phyloP scores from a whole-genome alignment of 164 flowering plant genomes.

The Kalanchoe fedtschenkoi region DNA sequence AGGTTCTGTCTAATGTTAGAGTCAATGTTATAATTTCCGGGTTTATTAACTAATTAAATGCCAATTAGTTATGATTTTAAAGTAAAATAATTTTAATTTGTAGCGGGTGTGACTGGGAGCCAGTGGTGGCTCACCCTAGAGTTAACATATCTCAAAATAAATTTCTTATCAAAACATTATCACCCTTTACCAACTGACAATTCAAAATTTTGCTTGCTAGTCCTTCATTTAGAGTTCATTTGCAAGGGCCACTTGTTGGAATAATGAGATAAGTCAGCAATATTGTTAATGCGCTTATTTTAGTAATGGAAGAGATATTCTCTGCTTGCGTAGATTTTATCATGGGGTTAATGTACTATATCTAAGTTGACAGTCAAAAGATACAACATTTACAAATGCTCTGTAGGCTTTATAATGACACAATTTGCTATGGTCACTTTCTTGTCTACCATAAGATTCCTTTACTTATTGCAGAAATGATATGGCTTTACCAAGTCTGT shows the following conservation, averaged over 20 bases:
- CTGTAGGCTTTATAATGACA: neutral
- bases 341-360: neutral
- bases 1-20: neutral
- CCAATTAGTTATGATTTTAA: neutral
- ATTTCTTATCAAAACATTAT: neutral
- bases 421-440: neutral
- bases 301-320: neutral
- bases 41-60: neutral
- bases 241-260: neutral
- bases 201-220: neutral
- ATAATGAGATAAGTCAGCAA: neutral
- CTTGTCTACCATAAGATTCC: neutral
- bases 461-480: constrained; percentile 38
- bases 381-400: neutral
- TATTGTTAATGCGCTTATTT: neutral
- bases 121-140: too few relatives aligned
- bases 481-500: constrained; percentile 27
- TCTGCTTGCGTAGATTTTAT: neutral
- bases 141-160: too few relatives aligned
- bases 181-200: neutral
- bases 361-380: too few relatives aligned
- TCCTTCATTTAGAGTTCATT: neutral
- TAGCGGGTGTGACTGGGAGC: too few relatives aligned
- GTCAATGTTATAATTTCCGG: neutral
- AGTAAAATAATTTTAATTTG: neutral